phyloP scores from a whole-genome alignment of 139 green algal species.

The Raphidocelis subcapitata region DNA sequence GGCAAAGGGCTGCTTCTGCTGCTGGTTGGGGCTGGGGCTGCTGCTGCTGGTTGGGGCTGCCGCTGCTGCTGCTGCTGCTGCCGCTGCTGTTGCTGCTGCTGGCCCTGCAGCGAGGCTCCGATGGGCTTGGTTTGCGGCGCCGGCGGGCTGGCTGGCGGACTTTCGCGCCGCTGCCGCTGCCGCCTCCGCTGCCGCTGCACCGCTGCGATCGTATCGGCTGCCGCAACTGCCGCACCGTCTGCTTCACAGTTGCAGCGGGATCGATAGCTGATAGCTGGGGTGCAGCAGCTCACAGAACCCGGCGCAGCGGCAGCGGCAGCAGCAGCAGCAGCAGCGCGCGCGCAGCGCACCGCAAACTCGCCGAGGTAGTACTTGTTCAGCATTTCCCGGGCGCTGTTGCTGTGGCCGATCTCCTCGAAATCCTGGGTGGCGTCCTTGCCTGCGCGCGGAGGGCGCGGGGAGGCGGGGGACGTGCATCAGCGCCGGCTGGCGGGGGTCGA shows the following conservation, averaged over 20 bases:
- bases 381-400: constrained; percentile 74
- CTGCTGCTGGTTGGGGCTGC: no score
- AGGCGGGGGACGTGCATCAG: not conserved
- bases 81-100: no score
- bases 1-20: no score
- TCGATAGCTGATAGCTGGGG: not conserved
- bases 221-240: not conserved
- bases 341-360: constrained; percentile 56
- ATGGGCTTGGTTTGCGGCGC: no score
- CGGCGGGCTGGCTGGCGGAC: no score
- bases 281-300: not conserved
- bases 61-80: no score
- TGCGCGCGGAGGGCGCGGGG: constrained; percentile 39
- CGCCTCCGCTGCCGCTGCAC: not conserved
- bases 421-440: constrained; percentile 85
- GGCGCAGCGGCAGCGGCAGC: not conserved
- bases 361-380: constrained; percentile 81
- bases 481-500: not conserved
- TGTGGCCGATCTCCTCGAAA: constrained; percentile 93
- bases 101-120: no score
- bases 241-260: not conserved
- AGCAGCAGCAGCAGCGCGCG: no score
- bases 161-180: not conserved
- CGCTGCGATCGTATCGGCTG: not conserved
- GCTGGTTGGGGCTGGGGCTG: no score